These are phyloP conservation scores for sorghum (Sorghum bicolor) DNA, from an alignment of 176 grass and related monocot genomes.

Conservation along the genomic window Sorghum_bicolor_NCBIv3 NC_012871.2:13389501-13390000, in stretches of 20 bases:
- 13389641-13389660: too few species aligned
- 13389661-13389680: too few species aligned
- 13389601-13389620: too few species aligned
- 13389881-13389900: neutral
- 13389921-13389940: slow-evolving; percentile 27
- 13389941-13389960: slow-evolving; percentile 19
- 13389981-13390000: slow-evolving; percentile 10
- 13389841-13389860: neutral
- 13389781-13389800: neutral
- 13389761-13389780: neutral
- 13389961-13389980: slow-evolving; percentile 51
- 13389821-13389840: neutral
- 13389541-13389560: too few species aligned
- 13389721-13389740: neutral
- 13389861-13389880: too few species aligned
- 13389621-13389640: too few species aligned
- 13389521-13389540: too few species aligned
- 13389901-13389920: slow-evolving; percentile 22
- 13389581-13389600: too few species aligned
- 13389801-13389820: neutral
- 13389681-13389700: too few species aligned
- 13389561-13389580: too few species aligned
- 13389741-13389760: neutral
- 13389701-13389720: neutral
- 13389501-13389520: too few species aligned